Conservation (phyloP, 768 basidiomycete species). For the Mycena capillaripes region DNA sequence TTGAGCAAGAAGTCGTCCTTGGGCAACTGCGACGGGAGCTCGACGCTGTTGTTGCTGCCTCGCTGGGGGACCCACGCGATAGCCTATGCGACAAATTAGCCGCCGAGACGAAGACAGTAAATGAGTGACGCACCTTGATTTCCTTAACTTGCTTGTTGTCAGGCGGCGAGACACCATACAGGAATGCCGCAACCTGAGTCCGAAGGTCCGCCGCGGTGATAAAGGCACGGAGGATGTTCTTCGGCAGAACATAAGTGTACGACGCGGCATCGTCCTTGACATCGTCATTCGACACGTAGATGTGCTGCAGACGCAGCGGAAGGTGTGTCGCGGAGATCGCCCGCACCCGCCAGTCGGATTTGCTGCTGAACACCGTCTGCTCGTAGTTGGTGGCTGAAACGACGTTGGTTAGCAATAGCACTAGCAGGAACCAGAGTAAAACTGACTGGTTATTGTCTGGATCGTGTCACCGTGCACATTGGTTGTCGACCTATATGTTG, state of each 20-base stretch:
- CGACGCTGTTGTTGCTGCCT: constrained; percentile 94
- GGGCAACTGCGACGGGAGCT: constrained; percentile 90
- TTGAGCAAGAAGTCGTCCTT: constrained; percentile 96
- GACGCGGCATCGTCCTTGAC: constrained; percentile 98
- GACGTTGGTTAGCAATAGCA: constrained; percentile 17
- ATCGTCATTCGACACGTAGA: constrained; percentile 99
- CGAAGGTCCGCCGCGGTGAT: constrained; percentile 94
- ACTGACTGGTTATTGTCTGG: constrained; percentile 91
- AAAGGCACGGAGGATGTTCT: constrained; percentile 96
- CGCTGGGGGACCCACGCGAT: constrained; percentile 98
- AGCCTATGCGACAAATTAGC: constrained; percentile 59
- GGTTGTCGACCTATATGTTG: constrained; percentile 81
- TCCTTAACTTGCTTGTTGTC: constrained; percentile 99
- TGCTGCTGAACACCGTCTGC: constrained; percentile 98
- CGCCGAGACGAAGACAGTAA: not conserved
- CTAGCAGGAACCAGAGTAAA: not conserved
- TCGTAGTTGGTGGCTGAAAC: constrained; percentile 93
- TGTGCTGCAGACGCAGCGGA: constrained; percentile 95
- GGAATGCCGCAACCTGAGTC: constrained; percentile 94
- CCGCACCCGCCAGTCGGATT: constrained; percentile 99
- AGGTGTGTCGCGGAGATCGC: constrained; percentile 98
- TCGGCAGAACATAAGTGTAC: constrained; percentile 96
- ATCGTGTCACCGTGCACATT: constrained; percentile 98
- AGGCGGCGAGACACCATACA: constrained; percentile 93
- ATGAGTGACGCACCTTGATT: constrained; percentile 75